Evolutionary conservation across 2,329 filamentous ascomycete species (phyloP).

Genomic region (Cordyceps farinosa): DNA sequence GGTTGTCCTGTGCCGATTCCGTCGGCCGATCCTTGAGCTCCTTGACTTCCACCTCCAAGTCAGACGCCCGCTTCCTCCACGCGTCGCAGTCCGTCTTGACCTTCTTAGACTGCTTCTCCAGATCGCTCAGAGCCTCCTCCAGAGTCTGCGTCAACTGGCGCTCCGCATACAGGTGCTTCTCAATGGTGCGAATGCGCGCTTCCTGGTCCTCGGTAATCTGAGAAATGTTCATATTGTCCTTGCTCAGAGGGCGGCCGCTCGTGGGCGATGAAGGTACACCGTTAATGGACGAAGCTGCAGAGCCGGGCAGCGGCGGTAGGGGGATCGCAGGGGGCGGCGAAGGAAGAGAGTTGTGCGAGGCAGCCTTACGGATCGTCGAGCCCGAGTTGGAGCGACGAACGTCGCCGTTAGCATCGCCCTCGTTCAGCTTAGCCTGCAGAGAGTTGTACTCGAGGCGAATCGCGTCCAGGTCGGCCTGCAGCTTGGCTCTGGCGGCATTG

Average conservation of each 20-base stretch:
- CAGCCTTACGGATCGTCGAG: constrained; percentile 78
- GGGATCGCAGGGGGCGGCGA: constrained; percentile 94
- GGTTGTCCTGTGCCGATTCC: constrained; percentile 50
- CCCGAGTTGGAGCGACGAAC: constrained; percentile 58
- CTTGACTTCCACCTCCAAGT: constrained; percentile 70
- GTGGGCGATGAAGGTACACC: constrained; percentile 48
- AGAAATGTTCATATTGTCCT: constrained; percentile 63
- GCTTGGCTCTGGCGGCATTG: constrained; percentile 57
- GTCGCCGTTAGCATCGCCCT: constrained; percentile 39
- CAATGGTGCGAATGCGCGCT: constrained; percentile 87
- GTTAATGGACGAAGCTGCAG: constrained; percentile 46
- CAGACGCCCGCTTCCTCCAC: constrained; percentile 81
- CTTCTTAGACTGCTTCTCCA: constrained; percentile 88
- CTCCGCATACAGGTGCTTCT: constrained; percentile 94
- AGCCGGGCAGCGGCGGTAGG: constrained; percentile 80
- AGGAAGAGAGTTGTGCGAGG: constrained; percentile 77
- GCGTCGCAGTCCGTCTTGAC: constrained; percentile 85
- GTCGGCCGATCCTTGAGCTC: constrained; percentile 54
- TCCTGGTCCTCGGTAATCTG: constrained; percentile 94
- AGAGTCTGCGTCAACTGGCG: constrained; percentile 93
- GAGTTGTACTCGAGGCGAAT: constrained; percentile 62
- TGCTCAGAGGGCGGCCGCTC: constrained; percentile 71
- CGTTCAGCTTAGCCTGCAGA: constrained; percentile 58
- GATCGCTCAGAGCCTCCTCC: constrained; percentile 90
- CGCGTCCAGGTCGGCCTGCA: constrained; percentile 66